Evolutionary conservation across 805 yeast genomes (phyloP), one percentile per base, ranked within the genome.

Genomic region (Isabelozyma pseudorhagii): DNA sequence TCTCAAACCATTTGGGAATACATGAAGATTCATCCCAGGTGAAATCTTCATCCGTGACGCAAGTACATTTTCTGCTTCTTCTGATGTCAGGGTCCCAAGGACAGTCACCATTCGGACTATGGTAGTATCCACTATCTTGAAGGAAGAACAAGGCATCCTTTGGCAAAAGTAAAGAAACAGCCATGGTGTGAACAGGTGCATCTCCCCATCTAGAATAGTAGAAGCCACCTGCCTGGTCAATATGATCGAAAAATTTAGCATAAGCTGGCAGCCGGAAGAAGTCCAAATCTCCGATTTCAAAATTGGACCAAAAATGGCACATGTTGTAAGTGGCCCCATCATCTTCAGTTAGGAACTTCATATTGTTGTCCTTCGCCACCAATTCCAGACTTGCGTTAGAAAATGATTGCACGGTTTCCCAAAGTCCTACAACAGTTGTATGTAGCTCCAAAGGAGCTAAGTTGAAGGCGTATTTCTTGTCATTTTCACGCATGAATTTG

Each of bases 131-230:
- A 52, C 87, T 77, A 59, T 87, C 92, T 50, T 80, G 83, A 63
- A 89, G 87, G 75, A 84, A 53, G 61, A 87, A 92, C 44, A 89
- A 68, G 60, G 82, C 73, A 54, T 79, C 80, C 64, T 78, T 80
- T 47, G 85, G 81, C 67, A 87, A 61, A 71, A 88, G 84, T 54
- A 88, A 68, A 9, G 93, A 72, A 15, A 81, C 90, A 3, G 89
- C 93, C 50, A 87, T 78, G 2, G 92, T 81, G 67, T 87, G 93
- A n/a, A 87, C 80, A 9, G 93, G 93, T 0, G 93, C 94, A 66
- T 87, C 96, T 25, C 96, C 96, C 93, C 94, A 88, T 55, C 96
- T 78, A 67, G 87, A 90, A 60, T 85, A 85, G 64, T 82, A 86
- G 63, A 86, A 86, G 0, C 92, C 93, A 50, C 92, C 92, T 3